phyloP scores from a whole-genome alignment of 805 yeast species.

The Suhomyces sp. region DNA sequence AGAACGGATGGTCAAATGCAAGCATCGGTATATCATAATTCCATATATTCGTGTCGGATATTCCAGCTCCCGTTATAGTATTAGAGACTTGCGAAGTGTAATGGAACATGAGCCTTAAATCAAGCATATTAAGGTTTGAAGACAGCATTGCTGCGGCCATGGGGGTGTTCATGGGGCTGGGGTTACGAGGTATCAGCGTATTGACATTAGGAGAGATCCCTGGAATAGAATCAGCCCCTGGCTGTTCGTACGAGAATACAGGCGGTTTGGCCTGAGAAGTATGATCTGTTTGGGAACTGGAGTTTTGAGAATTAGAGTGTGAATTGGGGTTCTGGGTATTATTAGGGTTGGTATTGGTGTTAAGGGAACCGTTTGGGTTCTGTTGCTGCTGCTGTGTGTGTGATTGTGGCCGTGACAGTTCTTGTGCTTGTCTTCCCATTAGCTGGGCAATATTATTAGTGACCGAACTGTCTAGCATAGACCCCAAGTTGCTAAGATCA shows the following conservation, averaged over 20 bases:
- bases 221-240: conserved; percentile 8
- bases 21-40: conserved; percentile 80
- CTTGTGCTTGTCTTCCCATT: neutral
- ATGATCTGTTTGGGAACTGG: conserved; percentile 8
- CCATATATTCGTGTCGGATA: conserved; percentile 85
- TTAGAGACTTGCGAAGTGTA: conserved; percentile 81
- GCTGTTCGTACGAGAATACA: conserved; percentile 15
- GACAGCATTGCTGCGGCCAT: conserved; percentile 4
- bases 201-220: conserved; percentile 19
- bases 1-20: conserved; percentile 82
- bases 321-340: no score
- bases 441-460: conserved; percentile 1
- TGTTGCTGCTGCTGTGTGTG: neutral
- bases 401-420: neutral
- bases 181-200: conserved; percentile 9
- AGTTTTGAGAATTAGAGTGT: no score
- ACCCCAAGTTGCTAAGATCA: conserved; percentile 36
- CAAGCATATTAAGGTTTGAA: conserved; percentile 59
- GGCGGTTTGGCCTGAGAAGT: conserved; percentile 4
- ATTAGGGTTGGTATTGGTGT: neutral
- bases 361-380: neutral
- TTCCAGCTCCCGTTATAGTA: conserved; percentile 88
- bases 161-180: conserved; percentile 10
- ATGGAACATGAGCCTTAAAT: conserved; percentile 80
- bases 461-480: conserved; percentile 17